Conservation (phyloP, 202 grass and related monocot genomes). For the Tripidium arundinaceum region DNA sequence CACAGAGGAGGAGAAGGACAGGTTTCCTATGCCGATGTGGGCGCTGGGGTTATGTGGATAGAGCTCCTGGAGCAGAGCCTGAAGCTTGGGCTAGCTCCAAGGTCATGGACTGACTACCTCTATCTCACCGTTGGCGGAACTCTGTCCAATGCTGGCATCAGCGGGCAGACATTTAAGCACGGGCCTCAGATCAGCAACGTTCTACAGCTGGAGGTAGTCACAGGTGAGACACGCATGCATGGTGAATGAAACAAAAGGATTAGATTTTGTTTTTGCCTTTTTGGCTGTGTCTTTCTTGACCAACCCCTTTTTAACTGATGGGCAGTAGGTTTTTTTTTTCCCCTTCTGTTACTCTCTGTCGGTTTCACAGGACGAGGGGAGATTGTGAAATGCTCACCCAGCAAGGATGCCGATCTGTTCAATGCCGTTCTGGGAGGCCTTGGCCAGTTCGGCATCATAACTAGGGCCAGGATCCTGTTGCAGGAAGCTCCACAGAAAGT, state of each 20-base stretch:
- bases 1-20: conserved; percentile 34
- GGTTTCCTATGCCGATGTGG: conserved; percentile 66
- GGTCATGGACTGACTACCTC: conserved; percentile 95
- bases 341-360: conserved; percentile 25
- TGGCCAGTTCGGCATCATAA: conserved; percentile 97
- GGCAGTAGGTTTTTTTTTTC: conserved; percentile 13
- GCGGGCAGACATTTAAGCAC: conserved; percentile 96
- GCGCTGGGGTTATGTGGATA: conserved; percentile 83
- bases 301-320: conserved; percentile 31
- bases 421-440: conserved; percentile 86
- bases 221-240: conserved; percentile 50
- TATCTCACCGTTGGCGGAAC: conserved; percentile 89
- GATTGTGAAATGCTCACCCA: conserved; percentile 69
- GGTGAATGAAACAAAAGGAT: conserved; percentile 31
- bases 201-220: conserved; percentile 85
- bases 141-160: conserved; percentile 93
- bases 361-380: conserved; percentile 60
- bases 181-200: conserved; percentile 98
- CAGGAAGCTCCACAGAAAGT: conserved; percentile 89
- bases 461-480: conserved; percentile 81
- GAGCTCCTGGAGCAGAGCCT: conserved; percentile 89
- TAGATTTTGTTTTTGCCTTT: conserved; percentile 33
- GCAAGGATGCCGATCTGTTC: conserved; percentile 75
- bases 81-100: conserved; percentile 73
- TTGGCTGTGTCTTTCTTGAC: conserved; percentile 34